phyloP scores from a whole-genome alignment of 2,329 filamentous ascomycete species.

The Ceratocystis cacaofunesta region DNA sequence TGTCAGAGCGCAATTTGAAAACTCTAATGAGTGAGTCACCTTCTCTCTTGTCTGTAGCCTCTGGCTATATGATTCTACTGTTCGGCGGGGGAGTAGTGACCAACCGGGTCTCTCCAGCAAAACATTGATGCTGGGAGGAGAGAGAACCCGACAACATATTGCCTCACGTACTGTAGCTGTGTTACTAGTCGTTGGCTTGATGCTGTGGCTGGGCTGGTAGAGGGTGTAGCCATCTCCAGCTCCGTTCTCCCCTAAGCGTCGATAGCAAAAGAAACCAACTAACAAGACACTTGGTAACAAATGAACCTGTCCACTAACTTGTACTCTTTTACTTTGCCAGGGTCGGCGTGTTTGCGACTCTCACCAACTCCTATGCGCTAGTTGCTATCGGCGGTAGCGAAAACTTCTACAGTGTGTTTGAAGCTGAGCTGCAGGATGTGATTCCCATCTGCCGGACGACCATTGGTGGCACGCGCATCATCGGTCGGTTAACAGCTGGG shows the following conservation, averaged over 20 bases:
- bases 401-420: slow-evolving; percentile 99
- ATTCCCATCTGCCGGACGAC: slow-evolving; percentile 95
- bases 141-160: no score
- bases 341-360: slow-evolving; percentile 89
- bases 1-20: slow-evolving; percentile 66
- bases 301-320: slow-evolving; percentile 14
- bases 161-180: no score
- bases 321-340: slow-evolving; percentile 31
- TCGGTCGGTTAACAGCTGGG: slow-evolving; percentile 88
- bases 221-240: no score
- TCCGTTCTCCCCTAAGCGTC: neutral
- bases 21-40: slow-evolving; percentile 66
- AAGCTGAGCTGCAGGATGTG: slow-evolving; percentile 91
- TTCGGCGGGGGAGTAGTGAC: neutral
- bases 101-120: neutral
- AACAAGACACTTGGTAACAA: neutral
- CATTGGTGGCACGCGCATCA: slow-evolving; percentile 90
- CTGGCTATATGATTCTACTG: neutral
- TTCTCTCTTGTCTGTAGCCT: neutral
- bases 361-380: slow-evolving; percentile 94
- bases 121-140: neutral
- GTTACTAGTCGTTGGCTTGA: no score
- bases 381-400: slow-evolving; percentile 89
- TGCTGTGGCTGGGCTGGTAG: no score
- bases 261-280: neutral